A percentile compares a stretch with the other conserved stretches of the same genome.
Conservation (phyloP, 768 basidiomycete species). For the Termitomyces sp. region DNA sequence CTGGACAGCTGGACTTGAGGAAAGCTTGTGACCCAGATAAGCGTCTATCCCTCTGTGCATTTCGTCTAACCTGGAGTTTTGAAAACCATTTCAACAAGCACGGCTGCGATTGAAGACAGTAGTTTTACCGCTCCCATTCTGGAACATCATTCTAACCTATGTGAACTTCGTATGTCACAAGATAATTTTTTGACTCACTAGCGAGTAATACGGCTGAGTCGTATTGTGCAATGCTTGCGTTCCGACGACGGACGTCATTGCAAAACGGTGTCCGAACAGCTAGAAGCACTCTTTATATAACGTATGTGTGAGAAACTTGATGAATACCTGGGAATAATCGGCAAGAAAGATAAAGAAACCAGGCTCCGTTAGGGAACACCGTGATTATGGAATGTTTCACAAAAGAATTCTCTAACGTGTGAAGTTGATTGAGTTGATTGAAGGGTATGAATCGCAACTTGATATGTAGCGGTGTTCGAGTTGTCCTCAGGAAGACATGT, state of each 20-base stretch:
- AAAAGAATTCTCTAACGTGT: background rate
- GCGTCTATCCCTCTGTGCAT: constrained; percentile 2
- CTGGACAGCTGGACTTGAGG: background rate
- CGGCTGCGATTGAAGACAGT: background rate
- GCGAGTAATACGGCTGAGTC: background rate
- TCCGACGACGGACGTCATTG: background rate
- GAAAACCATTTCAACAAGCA: background rate
- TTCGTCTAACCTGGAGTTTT: constrained; percentile 1
- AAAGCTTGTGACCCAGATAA: constrained; percentile 6
- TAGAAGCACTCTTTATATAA: background rate
- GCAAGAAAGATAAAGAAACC: background rate
- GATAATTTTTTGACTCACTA: background rate
- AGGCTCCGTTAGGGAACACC: background rate
- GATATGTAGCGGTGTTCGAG: background rate
- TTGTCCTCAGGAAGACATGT: too few species aligned
- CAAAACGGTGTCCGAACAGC: background rate
- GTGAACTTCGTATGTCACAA: background rate
- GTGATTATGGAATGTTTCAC: background rate
- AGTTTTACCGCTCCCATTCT: background rate
- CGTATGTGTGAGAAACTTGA: background rate
- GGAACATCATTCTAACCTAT: background rate
- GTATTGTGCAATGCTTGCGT: too few species aligned
- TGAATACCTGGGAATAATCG: background rate
- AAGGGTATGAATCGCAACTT: background rate
- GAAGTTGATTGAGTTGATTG: background rate